Conservation (phyloP, 2,329 filamentous ascomycete species). For the Colletotrichum agaves region DNA sequence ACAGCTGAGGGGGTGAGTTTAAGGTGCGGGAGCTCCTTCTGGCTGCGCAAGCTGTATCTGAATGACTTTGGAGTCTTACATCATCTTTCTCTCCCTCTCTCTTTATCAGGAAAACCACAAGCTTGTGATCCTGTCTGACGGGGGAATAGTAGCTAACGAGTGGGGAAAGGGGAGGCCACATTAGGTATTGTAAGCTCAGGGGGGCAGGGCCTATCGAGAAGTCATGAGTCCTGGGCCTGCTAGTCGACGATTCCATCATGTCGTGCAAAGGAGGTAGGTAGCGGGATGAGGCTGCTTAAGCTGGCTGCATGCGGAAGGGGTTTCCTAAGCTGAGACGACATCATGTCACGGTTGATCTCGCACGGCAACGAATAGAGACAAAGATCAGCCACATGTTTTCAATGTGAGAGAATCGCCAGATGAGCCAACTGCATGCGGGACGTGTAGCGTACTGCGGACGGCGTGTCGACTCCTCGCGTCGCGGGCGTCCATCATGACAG, state of each 20-base stretch:
- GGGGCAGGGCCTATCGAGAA: constrained; percentile 5
- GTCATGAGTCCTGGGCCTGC: constrained; percentile 13
- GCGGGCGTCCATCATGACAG: constrained; percentile 15
- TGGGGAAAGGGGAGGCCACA: constrained; percentile 7
- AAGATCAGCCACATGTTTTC: constrained; percentile 28
- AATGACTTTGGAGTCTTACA: constrained; percentile 15
- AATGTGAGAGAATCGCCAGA: constrained; percentile 6
- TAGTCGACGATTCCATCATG: constrained; percentile 25
- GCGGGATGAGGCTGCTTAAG: constrained; percentile 13
- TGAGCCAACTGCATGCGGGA: constrained; percentile 27
- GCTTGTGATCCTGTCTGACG: constrained; percentile 27
- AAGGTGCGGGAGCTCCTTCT: constrained; percentile 16
- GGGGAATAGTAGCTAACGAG: constrained; percentile 4
- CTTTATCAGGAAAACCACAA: not conserved
- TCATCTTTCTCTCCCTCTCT: not conserved
- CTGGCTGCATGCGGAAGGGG: constrained; percentile 29
- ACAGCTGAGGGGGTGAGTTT: constrained; percentile 27
- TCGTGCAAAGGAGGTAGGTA: constrained; percentile 15
- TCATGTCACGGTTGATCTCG: constrained; percentile 27
- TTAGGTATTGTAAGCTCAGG: constrained; percentile 19
- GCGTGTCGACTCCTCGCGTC: not conserved
- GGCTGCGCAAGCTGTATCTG: not conserved
- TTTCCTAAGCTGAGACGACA: constrained; percentile 21
- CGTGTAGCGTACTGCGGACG: constrained; percentile 7
- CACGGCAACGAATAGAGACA: constrained; percentile 34